phyloP scores from a whole-genome alignment of 2,329 filamentous ascomycete species.

The Sporothrix mexicana region DNA sequence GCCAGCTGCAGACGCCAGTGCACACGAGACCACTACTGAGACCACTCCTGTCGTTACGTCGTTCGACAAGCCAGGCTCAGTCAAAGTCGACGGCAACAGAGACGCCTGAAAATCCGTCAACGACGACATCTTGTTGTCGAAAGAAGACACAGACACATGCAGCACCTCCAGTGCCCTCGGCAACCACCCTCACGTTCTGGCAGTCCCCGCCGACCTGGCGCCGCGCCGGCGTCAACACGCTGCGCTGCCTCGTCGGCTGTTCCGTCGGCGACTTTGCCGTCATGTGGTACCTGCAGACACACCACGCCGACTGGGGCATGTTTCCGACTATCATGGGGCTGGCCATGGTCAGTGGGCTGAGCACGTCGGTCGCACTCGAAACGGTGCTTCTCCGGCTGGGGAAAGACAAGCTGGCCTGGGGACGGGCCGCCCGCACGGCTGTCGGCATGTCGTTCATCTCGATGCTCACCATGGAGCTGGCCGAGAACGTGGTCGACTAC shows the following conservation, averaged over 20 bases:
- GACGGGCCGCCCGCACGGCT: conserved; percentile 55
- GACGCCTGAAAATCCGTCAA: not conserved
- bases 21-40: not conserved
- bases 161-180: not conserved
- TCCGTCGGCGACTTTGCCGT: conserved; percentile 62
- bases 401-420: conserved; percentile 55
- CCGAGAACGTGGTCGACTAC: conserved; percentile 61
- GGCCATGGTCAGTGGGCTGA: conserved; percentile 61
- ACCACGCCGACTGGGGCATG: conserved; percentile 54
- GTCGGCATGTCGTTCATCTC: conserved; percentile 65
- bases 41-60: not conserved
- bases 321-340: conserved; percentile 55
- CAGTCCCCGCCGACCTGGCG: conserved; percentile 49
- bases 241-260: conserved; percentile 61
- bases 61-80: not conserved
- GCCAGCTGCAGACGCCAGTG: not conserved
- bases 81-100: not conserved
- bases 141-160: not conserved
- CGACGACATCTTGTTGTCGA: not conserved
- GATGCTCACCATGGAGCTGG: conserved; percentile 64
- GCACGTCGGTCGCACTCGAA: conserved; percentile 59
- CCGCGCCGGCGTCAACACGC: conserved; percentile 59
- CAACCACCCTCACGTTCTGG: conserved; percentile 44
- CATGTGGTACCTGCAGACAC: conserved; percentile 60
- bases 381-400: conserved; percentile 57